A percentile compares a stretch with the other conserved stretches of the same genome.
Evolutionary conservation across 2,329 filamentous ascomycete genomes (phyloP).

Genomic region (Pyrenophora graminea): DNA sequence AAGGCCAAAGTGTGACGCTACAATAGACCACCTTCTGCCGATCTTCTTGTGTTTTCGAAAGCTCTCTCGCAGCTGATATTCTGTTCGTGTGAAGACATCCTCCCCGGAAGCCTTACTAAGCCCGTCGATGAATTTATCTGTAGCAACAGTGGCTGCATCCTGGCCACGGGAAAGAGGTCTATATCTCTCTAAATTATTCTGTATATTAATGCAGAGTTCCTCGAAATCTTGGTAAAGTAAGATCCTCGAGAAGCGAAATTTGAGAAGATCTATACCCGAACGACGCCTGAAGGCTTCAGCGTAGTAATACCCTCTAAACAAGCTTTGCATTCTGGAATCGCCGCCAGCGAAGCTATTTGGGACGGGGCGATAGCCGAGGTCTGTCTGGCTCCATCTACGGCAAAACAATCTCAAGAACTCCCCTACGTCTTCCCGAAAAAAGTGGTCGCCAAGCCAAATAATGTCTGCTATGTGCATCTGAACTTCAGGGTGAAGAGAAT

Average conservation of each 20-base stretch:
- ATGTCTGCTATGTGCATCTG: background rate
- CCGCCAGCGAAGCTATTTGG: background rate
- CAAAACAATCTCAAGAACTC: constrained; percentile 4
- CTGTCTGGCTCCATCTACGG: constrained; percentile 4
- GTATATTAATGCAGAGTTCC: constrained; percentile 4
- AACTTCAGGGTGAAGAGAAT: constrained; percentile 2
- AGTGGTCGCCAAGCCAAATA: constrained; percentile 3
- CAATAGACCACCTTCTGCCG: constrained; percentile 6
- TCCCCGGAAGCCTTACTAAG: constrained; percentile 4
- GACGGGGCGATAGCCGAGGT: background rate
- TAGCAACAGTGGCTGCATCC: constrained; percentile 1
- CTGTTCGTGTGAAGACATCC: constrained; percentile 1
- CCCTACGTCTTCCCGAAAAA: constrained; percentile 1
- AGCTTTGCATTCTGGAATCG: constrained; percentile 3
- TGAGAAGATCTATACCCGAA: constrained; percentile 1
- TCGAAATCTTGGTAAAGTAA: constrained; percentile 7
- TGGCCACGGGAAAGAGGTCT: constrained; percentile 1
- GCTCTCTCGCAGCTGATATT: constrained; percentile 4
- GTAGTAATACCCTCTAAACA: constrained; percentile 1
- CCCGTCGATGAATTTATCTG: constrained; percentile 1
- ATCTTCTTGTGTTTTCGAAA: constrained; percentile 5
- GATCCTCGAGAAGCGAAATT: constrained; percentile 2
- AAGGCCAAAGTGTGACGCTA: constrained; percentile 4
- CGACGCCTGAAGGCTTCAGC: constrained; percentile 3
- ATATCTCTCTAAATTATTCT: constrained; percentile 5